phyloP scores from a whole-genome alignment of 768 basidiomycete genomes.

The Austroboletus eburneus region DNA sequence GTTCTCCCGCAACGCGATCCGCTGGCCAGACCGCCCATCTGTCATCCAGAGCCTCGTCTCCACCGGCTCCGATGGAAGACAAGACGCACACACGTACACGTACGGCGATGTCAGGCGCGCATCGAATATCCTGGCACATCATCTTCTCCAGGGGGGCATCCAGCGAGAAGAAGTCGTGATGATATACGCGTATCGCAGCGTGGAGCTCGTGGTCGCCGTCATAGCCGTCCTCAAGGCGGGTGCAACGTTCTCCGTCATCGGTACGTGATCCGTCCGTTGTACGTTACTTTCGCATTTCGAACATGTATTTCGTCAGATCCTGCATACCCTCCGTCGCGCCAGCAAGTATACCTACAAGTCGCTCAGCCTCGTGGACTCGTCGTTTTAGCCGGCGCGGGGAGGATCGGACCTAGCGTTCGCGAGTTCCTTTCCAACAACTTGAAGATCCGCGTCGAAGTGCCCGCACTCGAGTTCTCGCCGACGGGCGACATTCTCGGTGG shows the following conservation, averaged over 20 bases:
- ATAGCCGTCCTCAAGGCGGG: slow-evolving; percentile 96
- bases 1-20: slow-evolving; percentile 82
- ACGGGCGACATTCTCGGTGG: slow-evolving; percentile 70
- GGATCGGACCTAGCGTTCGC: slow-evolving; percentile 73
- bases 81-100: slow-evolving; percentile 60
- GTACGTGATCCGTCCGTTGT: too few relatives aligned
- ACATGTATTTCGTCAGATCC: slow-evolving; percentile 58
- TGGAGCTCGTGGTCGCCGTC: slow-evolving; percentile 94
- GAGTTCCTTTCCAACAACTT: slow-evolving; percentile 77
- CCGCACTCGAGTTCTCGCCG: slow-evolving; percentile 73
- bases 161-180: slow-evolving; percentile 95
- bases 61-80: slow-evolving; percentile 33
- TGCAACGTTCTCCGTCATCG: slow-evolving; percentile 95
- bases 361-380: slow-evolving; percentile 89
- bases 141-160: slow-evolving; percentile 80
- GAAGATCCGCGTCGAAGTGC: slow-evolving; percentile 85
- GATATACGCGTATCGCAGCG: slow-evolving; percentile 94
- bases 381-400: slow-evolving; percentile 87
- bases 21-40: slow-evolving; percentile 79
- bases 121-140: slow-evolving; percentile 86
- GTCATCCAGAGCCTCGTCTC: slow-evolving; percentile 74
- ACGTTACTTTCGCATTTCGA: not conserved
- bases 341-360: slow-evolving; percentile 89
- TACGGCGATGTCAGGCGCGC: slow-evolving; percentile 82
- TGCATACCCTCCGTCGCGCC: slow-evolving; percentile 90